phyloP scores from a whole-genome alignment of 2,329 filamentous ascomycete species.

The Ophiosphaerella herpotricha region DNA sequence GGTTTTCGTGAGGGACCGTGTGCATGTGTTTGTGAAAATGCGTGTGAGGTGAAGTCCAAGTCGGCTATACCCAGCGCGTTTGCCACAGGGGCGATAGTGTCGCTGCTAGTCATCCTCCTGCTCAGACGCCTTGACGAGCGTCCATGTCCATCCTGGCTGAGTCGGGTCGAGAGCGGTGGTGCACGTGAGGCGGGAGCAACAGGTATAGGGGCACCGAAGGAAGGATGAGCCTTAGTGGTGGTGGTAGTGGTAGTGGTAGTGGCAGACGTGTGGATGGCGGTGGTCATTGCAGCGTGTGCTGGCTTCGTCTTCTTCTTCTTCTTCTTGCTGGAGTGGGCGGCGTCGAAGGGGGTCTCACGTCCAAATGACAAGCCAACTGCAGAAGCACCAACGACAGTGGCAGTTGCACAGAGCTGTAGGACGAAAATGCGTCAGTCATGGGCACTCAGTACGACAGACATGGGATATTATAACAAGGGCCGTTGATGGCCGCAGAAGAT shows the following conservation, averaged over 20 bases:
- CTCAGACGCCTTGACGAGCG: slow-evolving; percentile 34
- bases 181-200: slow-evolving; percentile 30
- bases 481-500: slow-evolving; percentile 16
- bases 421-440: slow-evolving; percentile 45
- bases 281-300: slow-evolving; percentile 32
- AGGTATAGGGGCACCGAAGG: slow-evolving; percentile 30
- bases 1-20: slow-evolving; percentile 46
- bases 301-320: slow-evolving; percentile 43
- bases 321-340: slow-evolving; percentile 42
- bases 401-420: slow-evolving; percentile 65
- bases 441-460: slow-evolving; percentile 30
- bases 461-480: slow-evolving; percentile 35
- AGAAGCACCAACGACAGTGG: slow-evolving; percentile 64
- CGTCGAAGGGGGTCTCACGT: slow-evolving; percentile 52
- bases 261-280: slow-evolving; percentile 31
- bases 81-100: slow-evolving; percentile 26
- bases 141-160: slow-evolving; percentile 41
- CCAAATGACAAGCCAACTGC: slow-evolving; percentile 63
- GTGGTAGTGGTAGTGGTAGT: slow-evolving; percentile 10
- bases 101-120: slow-evolving; percentile 41
- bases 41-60: slow-evolving; percentile 17
- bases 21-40: background rate
- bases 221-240: slow-evolving; percentile 17
- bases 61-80: slow-evolving; percentile 28
- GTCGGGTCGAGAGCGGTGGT: slow-evolving; percentile 29